A percentile compares a stretch with the other conserved stretches of the same genome.
Evolutionary conservation across 2,329 filamentous ascomycete species (phyloP).

Genomic region (Colletotrichum gloeosporioides): DNA sequence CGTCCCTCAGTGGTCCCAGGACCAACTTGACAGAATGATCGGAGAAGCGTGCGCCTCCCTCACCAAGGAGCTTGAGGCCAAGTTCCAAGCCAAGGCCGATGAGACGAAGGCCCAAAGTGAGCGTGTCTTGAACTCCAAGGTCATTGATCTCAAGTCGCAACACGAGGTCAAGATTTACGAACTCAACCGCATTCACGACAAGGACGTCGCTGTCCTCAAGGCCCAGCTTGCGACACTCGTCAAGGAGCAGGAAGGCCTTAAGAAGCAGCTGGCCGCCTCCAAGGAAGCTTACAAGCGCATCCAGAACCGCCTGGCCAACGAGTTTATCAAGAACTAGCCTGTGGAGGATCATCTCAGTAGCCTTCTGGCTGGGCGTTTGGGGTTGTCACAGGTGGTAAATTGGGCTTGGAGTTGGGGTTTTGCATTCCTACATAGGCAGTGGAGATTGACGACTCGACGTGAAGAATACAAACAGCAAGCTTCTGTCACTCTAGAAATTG

Average conservation of each 20-base stretch:
- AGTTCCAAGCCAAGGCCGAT: neutral
- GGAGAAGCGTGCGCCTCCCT: accelerated
- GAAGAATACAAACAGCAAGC: neutral
- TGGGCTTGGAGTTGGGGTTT: neutral
- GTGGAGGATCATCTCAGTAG: accelerated
- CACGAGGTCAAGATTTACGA: neutral
- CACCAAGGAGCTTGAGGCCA: accelerated
- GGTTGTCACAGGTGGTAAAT: neutral
- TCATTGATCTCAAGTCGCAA: neutral
- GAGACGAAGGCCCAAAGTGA: neutral
- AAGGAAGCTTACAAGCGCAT: neutral
- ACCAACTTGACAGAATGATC: accelerated
- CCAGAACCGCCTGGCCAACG: neutral
- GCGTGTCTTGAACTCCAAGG: neutral
- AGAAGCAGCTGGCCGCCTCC: neutral
- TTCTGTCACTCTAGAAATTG: neutral
- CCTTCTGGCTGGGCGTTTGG: neutral
- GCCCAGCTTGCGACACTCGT: accelerated
- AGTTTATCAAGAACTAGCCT: neutral
- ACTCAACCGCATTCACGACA: accelerated
- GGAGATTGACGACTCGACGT: accelerated
- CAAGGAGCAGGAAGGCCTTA: neutral
- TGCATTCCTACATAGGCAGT: neutral
- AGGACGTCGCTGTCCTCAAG: neutral
- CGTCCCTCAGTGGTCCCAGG: neutral